Percentiles rank a stretch among this genome's conserved stretches.
Conservation (phyloP, 768 basidiomycete genomes). For the Coprinopsis marcescibilis region DNA sequence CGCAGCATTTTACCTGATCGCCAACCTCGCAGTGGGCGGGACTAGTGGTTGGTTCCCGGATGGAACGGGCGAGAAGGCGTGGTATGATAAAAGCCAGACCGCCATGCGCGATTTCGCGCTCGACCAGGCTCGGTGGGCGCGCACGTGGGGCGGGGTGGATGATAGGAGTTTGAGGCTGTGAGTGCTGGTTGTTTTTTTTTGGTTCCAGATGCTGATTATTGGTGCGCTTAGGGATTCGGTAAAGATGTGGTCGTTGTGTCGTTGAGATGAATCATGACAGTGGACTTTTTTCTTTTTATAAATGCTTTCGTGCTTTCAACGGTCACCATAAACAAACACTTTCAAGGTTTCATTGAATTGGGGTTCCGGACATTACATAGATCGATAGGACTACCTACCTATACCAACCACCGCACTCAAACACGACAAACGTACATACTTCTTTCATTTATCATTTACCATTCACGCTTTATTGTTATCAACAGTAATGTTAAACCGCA, state of each 20-base stretch:
- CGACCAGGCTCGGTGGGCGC: constrained; percentile 56
- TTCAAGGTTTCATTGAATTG: too few relatives aligned
- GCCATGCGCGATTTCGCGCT: constrained; percentile 70
- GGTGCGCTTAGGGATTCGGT: constrained; percentile 34
- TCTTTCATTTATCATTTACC: too few relatives aligned
- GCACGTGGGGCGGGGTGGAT: constrained; percentile 61
- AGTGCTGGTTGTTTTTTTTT: constrained; percentile 21
- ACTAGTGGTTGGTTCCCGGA: constrained; percentile 91
- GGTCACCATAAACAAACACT: not conserved
- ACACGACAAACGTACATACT: too few relatives aligned
- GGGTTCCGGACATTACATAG: too few relatives aligned
- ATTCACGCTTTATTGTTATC: too few relatives aligned
- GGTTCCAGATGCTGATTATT: constrained; percentile 7
- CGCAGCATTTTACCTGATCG: constrained; percentile 75
- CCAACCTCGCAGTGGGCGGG: constrained; percentile 74
- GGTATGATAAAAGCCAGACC: constrained; percentile 59
- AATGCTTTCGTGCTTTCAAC: too few relatives aligned
- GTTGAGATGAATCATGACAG: not conserved
- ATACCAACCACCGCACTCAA: too few relatives aligned
- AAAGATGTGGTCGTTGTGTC: constrained; percentile 45
- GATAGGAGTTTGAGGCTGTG: constrained; percentile 69
- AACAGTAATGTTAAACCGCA: too few relatives aligned
- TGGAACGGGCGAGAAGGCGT: constrained; percentile 69
- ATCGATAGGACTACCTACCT: too few relatives aligned
- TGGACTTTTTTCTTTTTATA: not conserved